These are phyloP conservation scores for Cystofilobasidium bisporidii DNA, from an alignment of 768 basidiomycete species.

Conservation along the genomic window DNA sequence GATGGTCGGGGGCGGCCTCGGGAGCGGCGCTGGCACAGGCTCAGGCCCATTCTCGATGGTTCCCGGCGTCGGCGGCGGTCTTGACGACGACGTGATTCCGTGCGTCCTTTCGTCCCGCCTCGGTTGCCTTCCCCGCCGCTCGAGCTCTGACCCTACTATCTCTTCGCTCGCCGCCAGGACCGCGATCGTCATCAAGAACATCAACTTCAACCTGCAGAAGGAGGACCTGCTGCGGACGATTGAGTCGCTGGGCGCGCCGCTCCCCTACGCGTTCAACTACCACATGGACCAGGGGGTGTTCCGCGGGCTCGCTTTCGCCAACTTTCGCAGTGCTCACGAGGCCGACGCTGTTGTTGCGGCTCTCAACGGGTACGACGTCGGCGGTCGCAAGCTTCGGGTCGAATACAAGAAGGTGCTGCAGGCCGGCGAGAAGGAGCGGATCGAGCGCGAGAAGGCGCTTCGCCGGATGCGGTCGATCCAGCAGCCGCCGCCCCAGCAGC, in stretches of 20 bases:
- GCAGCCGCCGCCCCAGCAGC: constrained; percentile 23
- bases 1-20: constrained; percentile 17
- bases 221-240: constrained; percentile 95
- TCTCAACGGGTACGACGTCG: constrained; percentile 60
- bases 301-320: constrained; percentile 95
- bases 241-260: constrained; percentile 81
- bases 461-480: constrained; percentile 97
- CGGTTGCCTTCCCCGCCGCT: background rate
- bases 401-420: constrained; percentile 99
- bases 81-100: constrained; percentile 30
- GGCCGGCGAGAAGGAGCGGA: constrained; percentile 96
- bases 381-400: constrained; percentile 87
- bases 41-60: constrained; percentile 23
- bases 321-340: constrained; percentile 82
- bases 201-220: constrained; percentile 96
- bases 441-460: constrained; percentile 96
- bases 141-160: too few relatives aligned
- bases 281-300: constrained; percentile 96
- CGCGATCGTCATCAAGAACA: constrained; percentile 99
- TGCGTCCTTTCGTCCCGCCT: constrained; percentile 5
- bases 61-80: constrained; percentile 22
- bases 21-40: constrained; percentile 13
- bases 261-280: constrained; percentile 99
- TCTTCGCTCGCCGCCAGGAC: constrained; percentile 42
- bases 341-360: constrained; percentile 94